Evolutionary conservation across 176 grass and related monocot genomes (phyloP), one percentile per base, ranked within the genome.

Genomic region (Zoysia japonica): DNA sequence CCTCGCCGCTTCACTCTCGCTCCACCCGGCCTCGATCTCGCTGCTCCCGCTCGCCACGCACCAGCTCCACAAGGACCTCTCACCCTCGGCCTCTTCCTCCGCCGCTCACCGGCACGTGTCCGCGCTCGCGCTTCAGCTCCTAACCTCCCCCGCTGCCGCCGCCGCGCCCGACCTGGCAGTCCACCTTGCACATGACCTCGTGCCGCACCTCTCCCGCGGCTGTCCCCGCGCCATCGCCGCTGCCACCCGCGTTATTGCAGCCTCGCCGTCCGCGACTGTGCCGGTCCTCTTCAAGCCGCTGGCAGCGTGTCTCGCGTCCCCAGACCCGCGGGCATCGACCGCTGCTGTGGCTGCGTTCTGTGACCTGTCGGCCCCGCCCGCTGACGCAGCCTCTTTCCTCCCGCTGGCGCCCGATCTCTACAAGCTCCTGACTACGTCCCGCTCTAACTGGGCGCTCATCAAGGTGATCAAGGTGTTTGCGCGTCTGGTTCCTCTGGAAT

Each of bases 381-480:
- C 90, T 28, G 96, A 94, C 9, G 85, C 88, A 0, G 16, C 84
- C 4, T 86, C 96, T 17, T 98, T 90, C 81, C 92, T 98, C 70
- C 92, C 88, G 7, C 92, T 98, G 61, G 90, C 92, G 2, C 96
- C 96, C 0, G 96, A 95, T 40, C 89, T 98, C 65, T 94, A 87
- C 80, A 82, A 77, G 61, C 70, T 98, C 55, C 81, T 98, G 19
- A 78, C 83, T 45, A 88, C 87, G 7, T 94, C 90, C 60, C 77
- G 88, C 52, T 92, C 83, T 70, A 98, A 98, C 62, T 98, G 96
- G 96, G 80, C 81, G 38, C 88, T 95, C 78, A 99, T 99, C 76
- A 99, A 99, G 84, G 86, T 89, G 45, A 89, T 99, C 64, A 99
- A 99, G 86, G 84, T 99, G 70, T 91, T 99, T 68, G 76, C 90